phyloP scores from a whole-genome alignment of 2,329 filamentous ascomycete species.

The Alternaria brassicicola region DNA sequence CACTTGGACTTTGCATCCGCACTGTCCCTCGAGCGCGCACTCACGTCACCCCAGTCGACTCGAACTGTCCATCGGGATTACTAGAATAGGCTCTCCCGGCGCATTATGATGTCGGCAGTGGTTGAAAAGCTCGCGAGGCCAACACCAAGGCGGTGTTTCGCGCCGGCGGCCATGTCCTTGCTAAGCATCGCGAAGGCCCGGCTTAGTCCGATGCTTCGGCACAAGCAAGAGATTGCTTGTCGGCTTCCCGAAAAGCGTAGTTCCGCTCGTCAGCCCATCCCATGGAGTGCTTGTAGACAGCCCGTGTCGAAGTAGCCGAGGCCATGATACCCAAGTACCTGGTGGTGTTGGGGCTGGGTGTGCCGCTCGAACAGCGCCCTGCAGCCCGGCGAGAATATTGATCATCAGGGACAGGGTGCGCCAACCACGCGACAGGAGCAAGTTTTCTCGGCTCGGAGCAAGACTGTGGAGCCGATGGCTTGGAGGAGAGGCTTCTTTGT shows the following conservation, averaged over 20 bases:
- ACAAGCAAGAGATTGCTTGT: constrained; percentile 7
- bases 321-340: neutral
- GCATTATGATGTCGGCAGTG: constrained; percentile 10
- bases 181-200: constrained; percentile 8
- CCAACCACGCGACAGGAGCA: constrained; percentile 3
- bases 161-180: neutral
- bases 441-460: neutral
- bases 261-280: neutral
- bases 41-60: neutral
- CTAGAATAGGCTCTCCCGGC: constrained; percentile 2
- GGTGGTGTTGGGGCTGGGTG: neutral
- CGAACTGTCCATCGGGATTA: constrained; percentile 1
- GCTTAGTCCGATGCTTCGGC: constrained; percentile 9
- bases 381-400: neutral
- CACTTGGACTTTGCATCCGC: neutral
- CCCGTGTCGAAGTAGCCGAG: constrained; percentile 2
- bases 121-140: constrained; percentile 1
- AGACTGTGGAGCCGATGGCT: constrained; percentile 7
- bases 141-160: neutral
- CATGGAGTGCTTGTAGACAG: neutral
- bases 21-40: neutral
- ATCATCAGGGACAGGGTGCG: constrained; percentile 4
- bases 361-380: neutral
- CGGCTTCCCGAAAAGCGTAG: constrained; percentile 17
- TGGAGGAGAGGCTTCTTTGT: constrained; percentile 5